Conservation (phyloP, 768 basidiomycete species). For the Auricularia sp. region DNA sequence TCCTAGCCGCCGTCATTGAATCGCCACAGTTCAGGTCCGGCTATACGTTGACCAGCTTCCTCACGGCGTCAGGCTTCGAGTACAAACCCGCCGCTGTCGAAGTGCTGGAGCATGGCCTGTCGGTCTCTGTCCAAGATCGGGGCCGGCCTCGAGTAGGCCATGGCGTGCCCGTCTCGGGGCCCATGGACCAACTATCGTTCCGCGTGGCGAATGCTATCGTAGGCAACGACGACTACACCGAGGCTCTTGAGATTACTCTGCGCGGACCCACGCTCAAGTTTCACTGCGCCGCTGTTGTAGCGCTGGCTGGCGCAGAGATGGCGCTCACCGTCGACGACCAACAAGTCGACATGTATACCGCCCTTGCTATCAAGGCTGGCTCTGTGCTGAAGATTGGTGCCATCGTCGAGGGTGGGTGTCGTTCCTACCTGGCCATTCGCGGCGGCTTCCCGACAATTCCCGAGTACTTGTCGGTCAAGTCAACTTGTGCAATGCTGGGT, state of each 20-base stretch:
- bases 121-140: slow-evolving; percentile 48
- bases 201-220: slow-evolving; percentile 47
- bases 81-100: slow-evolving; percentile 38
- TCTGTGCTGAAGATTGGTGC: slow-evolving; percentile 33
- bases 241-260: slow-evolving; percentile 46
- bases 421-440: slow-evolving; percentile 44
- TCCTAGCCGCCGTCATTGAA: slow-evolving; percentile 35
- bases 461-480: slow-evolving; percentile 50
- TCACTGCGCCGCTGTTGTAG: slow-evolving; percentile 36
- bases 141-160: slow-evolving; percentile 36
- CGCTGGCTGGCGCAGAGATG: slow-evolving; percentile 43
- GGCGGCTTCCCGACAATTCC: slow-evolving; percentile 54
- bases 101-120: slow-evolving; percentile 44
- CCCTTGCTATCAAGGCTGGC: slow-evolving; percentile 34
- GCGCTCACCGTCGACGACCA: slow-evolving; percentile 32
- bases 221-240: slow-evolving; percentile 38
- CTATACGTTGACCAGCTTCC: slow-evolving; percentile 36
- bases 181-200: slow-evolving; percentile 53
- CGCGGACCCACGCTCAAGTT: slow-evolving; percentile 40
- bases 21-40: slow-evolving; percentile 32
- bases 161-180: slow-evolving; percentile 54
- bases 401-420: slow-evolving; percentile 30
- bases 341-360: slow-evolving; percentile 36
- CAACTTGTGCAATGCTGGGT: slow-evolving; percentile 51
- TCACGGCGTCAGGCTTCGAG: slow-evolving; percentile 27